phyloP scores from a whole-genome alignment of 345 rosid genomes.

The Aquilaria sinensis region DNA sequence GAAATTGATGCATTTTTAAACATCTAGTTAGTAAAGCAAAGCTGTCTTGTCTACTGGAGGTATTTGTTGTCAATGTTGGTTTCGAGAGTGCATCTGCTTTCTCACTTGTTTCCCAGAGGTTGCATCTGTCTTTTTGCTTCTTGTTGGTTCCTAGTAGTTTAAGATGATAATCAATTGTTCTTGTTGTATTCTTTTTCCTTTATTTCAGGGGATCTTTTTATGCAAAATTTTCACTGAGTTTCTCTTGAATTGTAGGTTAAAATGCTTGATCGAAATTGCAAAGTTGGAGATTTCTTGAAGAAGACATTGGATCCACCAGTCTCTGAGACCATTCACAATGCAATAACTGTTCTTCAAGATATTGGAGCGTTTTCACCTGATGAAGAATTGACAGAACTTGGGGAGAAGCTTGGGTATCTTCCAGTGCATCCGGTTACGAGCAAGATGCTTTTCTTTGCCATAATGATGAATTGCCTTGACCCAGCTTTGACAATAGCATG shows the following conservation, averaged over 20 bases:
- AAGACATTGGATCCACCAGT: conserved; percentile 89
- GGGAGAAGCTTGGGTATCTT: conserved; percentile 75
- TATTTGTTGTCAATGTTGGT: too few species aligned
- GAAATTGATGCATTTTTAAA: too few species aligned
- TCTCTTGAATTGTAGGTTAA: conserved; percentile 45
- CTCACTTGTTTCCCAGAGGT: too few species aligned
- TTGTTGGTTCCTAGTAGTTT: too few species aligned
- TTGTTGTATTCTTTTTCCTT: conserved; percentile 18
- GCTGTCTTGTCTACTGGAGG: neutral
- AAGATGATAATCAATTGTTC: neutral
- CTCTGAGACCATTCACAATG: conserved; percentile 63
- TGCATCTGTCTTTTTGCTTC: too few species aligned
- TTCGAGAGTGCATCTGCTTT: too few species aligned
- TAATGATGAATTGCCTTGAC: conserved; percentile 87
- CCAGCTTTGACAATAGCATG: conserved; percentile 96
- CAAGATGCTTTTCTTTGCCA: conserved; percentile 92
- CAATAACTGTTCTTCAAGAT: conserved; percentile 66
- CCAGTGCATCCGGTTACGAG: conserved; percentile 91
- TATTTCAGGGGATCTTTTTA: neutral
- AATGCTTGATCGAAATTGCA: conserved; percentile 69
- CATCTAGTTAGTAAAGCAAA: neutral
- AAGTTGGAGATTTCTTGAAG: conserved; percentile 56
- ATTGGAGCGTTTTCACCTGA: conserved; percentile 78
- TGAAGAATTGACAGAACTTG: conserved; percentile 82
- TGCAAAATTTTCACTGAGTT: too few species aligned